Base-by-base conservation (phyloP, 139 green algal species). In the Asterochloris erici region DNA sequence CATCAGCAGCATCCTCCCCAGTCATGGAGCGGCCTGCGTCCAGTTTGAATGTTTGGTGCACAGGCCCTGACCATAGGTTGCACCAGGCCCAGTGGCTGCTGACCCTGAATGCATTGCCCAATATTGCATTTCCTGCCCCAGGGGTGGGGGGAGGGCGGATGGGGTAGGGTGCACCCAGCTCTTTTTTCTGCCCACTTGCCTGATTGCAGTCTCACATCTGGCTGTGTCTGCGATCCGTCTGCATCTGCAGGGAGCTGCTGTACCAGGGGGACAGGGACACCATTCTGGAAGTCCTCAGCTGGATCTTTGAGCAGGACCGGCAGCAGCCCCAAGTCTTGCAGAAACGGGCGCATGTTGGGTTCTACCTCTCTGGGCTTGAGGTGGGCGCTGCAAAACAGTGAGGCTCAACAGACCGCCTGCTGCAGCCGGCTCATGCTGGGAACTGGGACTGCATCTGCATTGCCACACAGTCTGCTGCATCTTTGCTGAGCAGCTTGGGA, bases 331-430 rank as follows among this genome's bases (percentile, higher is more conserved):
- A 62, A 17, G n/a, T 80, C n/a, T n/a, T 80, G 76, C 76, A 80
- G n/a, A 80, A 80, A 12, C 54, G 76, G n/a, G 76, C 76, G 23
- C 68, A 70, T 38, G 47, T 80, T 17, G 76, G 76, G 12, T 80
- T 60, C 76, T 80, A 80, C 60, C 60, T 80, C 21, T 12, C 60
- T 47, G 68, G n/a, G 21, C 68, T 80, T 60, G 54, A 80, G 68
- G 76, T 80, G 47, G 27, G 74, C 17, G 38, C 38, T 54, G 38
- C 38, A 54, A 54, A n/a, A 54, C 38, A 54, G 4, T 54, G 38
- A 54, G 38, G 38, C 38, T 54, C 38, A 54, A 54, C 2, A 54
- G 38, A 54, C 38, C 2, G 6, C 2, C 38, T 54, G 38, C 38
- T 54, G 38, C 38, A 54, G 38, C 38, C 38, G 38, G 38, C 38